A percentile compares a stretch with the other conserved stretches of the same genome.
These are phyloP conservation scores for Phlebiopsis gigantea DNA, from an alignment of 768 basidiomycete genomes.

Conservation along the genomic window DNA sequence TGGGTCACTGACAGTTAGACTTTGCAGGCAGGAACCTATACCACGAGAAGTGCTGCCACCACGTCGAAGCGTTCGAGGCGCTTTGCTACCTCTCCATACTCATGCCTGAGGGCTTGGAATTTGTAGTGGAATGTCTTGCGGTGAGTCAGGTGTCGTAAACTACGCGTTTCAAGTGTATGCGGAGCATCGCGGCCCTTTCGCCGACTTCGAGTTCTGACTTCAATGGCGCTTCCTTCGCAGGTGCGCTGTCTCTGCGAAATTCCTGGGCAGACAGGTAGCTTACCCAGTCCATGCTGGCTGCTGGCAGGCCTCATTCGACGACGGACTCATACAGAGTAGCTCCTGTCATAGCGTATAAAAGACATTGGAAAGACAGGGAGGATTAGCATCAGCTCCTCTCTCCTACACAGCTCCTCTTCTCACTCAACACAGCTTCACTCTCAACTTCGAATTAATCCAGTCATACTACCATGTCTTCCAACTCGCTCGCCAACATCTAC, in stretches of 20 bases:
- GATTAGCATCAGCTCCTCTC: background rate
- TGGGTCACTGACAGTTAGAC: background rate
- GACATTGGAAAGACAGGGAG: too few relatives aligned
- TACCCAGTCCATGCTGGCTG: background rate
- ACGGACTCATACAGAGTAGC: too few relatives aligned
- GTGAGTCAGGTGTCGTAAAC: background rate
- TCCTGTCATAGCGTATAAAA: too few relatives aligned
- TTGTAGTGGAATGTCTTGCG: background rate
- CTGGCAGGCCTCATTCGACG: too few relatives aligned
- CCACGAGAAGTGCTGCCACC: background rate
- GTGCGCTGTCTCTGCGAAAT: background rate
- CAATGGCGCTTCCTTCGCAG: background rate
- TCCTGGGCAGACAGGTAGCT: background rate
- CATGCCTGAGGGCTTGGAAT: background rate
- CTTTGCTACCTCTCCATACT: background rate
- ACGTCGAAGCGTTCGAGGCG: background rate
- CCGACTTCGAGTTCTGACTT: background rate
- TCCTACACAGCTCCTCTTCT: background rate
- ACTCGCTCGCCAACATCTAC: constrained; percentile 7
- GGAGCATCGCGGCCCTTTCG: background rate
- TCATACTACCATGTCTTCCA: background rate
- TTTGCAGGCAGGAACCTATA: background rate
- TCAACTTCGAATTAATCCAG: background rate
- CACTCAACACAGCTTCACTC: background rate
- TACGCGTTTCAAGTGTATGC: background rate